Base-by-base conservation (phyloP, 2,329 filamentous ascomycete species). In the Colletotrichum melonis region DNA sequence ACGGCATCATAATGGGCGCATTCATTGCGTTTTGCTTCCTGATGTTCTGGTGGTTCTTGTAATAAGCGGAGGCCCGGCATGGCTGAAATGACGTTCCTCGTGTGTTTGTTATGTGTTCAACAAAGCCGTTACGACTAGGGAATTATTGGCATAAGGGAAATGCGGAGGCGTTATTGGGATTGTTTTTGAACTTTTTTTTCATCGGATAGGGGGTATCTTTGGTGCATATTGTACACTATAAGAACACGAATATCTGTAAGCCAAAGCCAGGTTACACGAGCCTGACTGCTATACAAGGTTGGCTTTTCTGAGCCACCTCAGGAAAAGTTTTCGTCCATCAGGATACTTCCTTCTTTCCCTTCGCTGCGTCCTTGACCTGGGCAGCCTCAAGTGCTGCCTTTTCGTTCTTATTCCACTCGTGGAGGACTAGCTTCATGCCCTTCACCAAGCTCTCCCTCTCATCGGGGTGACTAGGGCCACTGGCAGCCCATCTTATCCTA, bases 21-120 rank as follows among this genome's bases (percentile, higher is more conserved):
- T 98, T 99, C 79, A 95, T 99, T 79, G 95, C 95, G 0, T 89
- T 98, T 78, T 98, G 97, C 84, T 97, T 97, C 80, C 84, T 98
- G 78, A 84, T 97, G 84, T 89, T 98, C 79, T 90, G 96, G 79
- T 97, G 92, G 82, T 93, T 97, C 80, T 85, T 91, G 81, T 97
- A 55, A 26, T 63, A 22, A 55, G 42, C 14, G 69, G 67, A 56
- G 38, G 30, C 16, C 24, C 14, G 32, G 42, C 35, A 7, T 68
- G 66, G 62, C n/a, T 67, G 58, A 22, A 54, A 71, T 49, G 28
- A 67, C 26, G 66, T 35, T 19, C 32, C 22, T 42, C n/a, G 57
- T 32, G 60, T 65, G 57, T 69, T 56, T 64, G 62, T 63, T 69
- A 54, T 69, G 35, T 26, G 57, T 57, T 57, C 26, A 42, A 75